Base-by-base conservation (phyloP, 768 basidiomycete genomes). In the Tephrocybe rancida region DNA sequence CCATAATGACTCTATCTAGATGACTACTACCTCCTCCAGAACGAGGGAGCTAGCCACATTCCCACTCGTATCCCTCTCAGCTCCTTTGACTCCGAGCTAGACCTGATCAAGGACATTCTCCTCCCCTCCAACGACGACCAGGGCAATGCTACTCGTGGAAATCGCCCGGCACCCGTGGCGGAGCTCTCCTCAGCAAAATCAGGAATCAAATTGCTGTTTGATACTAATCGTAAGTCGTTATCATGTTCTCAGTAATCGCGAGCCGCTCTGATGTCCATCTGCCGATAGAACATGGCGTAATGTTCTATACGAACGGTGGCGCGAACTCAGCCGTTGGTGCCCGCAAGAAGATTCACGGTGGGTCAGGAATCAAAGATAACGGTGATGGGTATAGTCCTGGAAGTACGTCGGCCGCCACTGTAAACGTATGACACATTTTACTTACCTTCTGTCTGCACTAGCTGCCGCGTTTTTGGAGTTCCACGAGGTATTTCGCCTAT, bases 271-370 rank as follows among this genome's bases (percentile, higher is more conserved):
- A 21, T 21, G 21, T 13, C 9, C 13, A 48, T 44, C 21, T 18
- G 11, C 3, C 13, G 14, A 50, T 55, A 90, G 89, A 92, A 67
- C 80, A 78, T 8, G 88, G 88, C 11, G 77, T 88, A 32, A 89
- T 90, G 80, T 85, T 89, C 60, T 90, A 90, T 64, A 79, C 86
- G 2, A 84, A 85, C 63, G 82, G 79, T 44, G 69, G 80, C 49
- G 71, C 83, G 13, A 68, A 77, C 44, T 66, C 73, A 16, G 64
- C 69, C 16, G 76, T 73, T 14, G 83, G 80, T 14, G 80, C 83
- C 27, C 77, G 85, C 41, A 90, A 90, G 75, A 82, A 79, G 66
- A 86, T 88, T 30, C 89, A 92, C 61, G 88, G 88, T 16, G 88
- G 88, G 2, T 82, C 81, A n/a, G 87, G 87, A 21, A 68, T 71